A percentile compares a stretch with the other conserved stretches of the same genome.
These are phyloP conservation scores for Phytophthora crassamura DNA, from an alignment of 352 stramenopile species.

Conservation along the genomic window DNA sequence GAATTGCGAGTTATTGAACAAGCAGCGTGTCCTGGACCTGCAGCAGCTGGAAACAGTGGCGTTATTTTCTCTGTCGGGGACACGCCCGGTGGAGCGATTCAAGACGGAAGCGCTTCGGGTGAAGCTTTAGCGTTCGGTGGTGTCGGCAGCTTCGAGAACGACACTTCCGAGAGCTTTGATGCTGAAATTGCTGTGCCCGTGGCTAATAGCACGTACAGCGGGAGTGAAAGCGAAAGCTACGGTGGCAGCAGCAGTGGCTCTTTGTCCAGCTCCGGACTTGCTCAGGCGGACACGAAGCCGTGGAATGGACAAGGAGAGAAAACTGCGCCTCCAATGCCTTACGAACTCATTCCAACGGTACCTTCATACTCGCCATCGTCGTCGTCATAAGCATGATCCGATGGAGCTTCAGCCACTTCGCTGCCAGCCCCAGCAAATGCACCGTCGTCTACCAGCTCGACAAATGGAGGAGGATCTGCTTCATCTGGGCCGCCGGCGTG, in stretches of 20 bases:
- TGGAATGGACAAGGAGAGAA: slow-evolving; percentile 10
- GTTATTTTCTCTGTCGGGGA: neutral
- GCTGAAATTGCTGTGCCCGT: neutral
- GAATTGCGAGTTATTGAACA: neutral
- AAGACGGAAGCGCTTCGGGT: neutral
- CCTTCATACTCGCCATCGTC: neutral
- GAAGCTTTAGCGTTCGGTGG: slow-evolving; percentile 2
- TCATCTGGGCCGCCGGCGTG: neutral
- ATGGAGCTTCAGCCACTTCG: neutral
- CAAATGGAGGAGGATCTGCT: neutral
- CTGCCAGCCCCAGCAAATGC: neutral
- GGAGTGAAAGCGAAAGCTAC: neutral
- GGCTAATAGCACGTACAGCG: slow-evolving; percentile 3
- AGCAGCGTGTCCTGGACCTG: neutral
- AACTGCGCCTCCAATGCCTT: neutral
- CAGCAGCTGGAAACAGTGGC: neutral
- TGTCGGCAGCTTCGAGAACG: slow-evolving; percentile 3
- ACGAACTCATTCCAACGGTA: neutral
- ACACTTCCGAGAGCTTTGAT: slow-evolving; percentile 9
- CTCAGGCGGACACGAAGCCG: neutral
- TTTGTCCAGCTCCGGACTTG: slow-evolving; percentile 3
- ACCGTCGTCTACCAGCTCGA: neutral
- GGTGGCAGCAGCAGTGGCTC: neutral
- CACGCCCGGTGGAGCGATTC: neutral
- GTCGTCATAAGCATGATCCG: neutral